A percentile compares a stretch with the other conserved stretches of the same genome.
Evolutionary conservation across 1,139 yeast genomes (phyloP).

Genomic region (Lodderomyces oxycetoniae): DNA sequence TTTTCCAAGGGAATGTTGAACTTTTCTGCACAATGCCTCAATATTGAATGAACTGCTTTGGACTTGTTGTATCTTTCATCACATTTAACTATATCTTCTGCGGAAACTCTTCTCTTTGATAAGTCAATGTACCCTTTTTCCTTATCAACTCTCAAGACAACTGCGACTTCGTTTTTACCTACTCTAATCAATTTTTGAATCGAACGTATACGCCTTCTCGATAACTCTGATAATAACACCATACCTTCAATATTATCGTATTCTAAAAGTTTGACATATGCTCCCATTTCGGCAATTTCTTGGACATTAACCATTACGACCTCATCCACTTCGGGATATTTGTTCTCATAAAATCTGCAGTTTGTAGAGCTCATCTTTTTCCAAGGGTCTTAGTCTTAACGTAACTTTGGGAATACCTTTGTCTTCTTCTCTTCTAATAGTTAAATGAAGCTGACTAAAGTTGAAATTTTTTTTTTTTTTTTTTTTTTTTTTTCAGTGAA

Average conservation of each 20-base stretch:
- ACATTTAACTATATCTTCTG: slow-evolving; percentile 95
- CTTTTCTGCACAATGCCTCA: slow-evolving; percentile 98
- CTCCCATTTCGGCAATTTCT: slow-evolving; percentile 98
- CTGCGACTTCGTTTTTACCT: slow-evolving; percentile 98
- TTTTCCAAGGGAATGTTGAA: slow-evolving; percentile 82
- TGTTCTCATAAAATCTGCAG: slow-evolving; percentile 96
- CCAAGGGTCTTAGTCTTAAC: too few species aligned
- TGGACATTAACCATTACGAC: slow-evolving; percentile 98
- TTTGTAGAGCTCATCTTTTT: slow-evolving; percentile 76
- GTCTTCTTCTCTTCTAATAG: neutral
- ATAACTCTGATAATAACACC: slow-evolving; percentile 92
- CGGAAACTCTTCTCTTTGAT: slow-evolving; percentile 96
- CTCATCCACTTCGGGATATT: slow-evolving; percentile 98
- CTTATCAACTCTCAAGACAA: slow-evolving; percentile 97
- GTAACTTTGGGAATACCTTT: too few species aligned
- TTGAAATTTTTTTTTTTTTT: too few species aligned
- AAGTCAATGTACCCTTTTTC: slow-evolving; percentile 97
- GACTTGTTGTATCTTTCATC: slow-evolving; percentile 97
- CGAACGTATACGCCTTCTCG: slow-evolving; percentile 98
- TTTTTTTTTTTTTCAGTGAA: too few species aligned
- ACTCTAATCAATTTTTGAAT: slow-evolving; percentile 96
- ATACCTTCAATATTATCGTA: slow-evolving; percentile 98
- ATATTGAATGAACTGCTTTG: slow-evolving; percentile 93
- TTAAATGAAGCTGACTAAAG: too few species aligned
- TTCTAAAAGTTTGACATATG: slow-evolving; percentile 90